Conservation (phyloP, 805 yeast genomes). For the Teunomyces atbi region DNA sequence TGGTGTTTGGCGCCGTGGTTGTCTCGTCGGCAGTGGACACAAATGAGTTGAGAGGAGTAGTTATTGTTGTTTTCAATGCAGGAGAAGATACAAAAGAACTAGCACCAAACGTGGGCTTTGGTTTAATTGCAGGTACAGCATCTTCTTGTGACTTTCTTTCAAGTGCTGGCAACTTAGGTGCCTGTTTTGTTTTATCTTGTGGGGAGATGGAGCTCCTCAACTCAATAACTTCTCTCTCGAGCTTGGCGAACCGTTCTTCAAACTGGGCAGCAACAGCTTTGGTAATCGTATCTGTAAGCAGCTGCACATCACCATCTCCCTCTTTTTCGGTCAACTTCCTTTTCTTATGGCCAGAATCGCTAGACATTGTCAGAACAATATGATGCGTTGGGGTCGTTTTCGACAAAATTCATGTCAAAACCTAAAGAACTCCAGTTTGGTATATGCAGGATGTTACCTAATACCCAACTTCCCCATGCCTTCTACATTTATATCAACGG, state of each 20-base stretch:
- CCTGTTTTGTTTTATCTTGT: neutral
- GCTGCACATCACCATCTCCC: neutral
- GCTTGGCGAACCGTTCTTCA: conserved; percentile 14
- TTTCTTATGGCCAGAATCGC: neutral
- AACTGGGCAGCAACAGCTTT: conserved; percentile 7
- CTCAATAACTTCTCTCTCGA: conserved; percentile 22
- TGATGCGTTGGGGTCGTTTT: too few relatives aligned
- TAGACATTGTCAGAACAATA: neutral
- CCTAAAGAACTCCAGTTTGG: too few relatives aligned
- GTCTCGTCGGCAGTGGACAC: conserved; percentile 7
- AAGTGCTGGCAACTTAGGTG: conserved; percentile 4
- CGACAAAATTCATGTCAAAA: too few relatives aligned
- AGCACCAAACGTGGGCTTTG: conserved; percentile 14
- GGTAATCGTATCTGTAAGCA: conserved; percentile 2
- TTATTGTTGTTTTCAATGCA: conserved; percentile 6
- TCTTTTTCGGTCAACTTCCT: conserved; percentile 2
- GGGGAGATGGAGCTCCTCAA: conserved; percentile 4
- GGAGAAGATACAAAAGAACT: conserved; percentile 10
- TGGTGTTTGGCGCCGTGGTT: conserved; percentile 11
- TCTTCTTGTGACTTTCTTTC: conserved; percentile 3
- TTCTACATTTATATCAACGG: too few relatives aligned
- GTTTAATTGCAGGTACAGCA: conserved; percentile 3
- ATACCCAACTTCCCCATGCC: too few relatives aligned
- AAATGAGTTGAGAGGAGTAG: conserved; percentile 12
- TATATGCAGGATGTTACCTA: too few relatives aligned